Percentiles rank a stretch among this genome's conserved stretches.
phyloP scores from a whole-genome alignment of 2,329 filamentous ascomycete genomes.

The Cladosporium oxysporum region DNA sequence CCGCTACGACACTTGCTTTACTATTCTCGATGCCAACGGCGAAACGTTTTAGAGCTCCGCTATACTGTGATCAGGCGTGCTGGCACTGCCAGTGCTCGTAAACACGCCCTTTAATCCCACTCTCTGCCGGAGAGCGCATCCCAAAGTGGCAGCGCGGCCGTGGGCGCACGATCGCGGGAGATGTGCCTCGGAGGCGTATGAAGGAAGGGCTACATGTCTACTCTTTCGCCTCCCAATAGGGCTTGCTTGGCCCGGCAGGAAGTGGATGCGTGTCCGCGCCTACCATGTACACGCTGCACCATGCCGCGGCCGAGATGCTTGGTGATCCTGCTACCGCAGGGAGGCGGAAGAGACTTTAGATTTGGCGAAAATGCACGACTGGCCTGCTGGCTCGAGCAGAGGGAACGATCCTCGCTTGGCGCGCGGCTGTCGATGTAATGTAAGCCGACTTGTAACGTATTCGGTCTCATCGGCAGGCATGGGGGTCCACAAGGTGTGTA shows the following conservation, averaged over 20 bases:
- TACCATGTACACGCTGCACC: background rate
- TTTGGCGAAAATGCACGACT: conserved; percentile 5
- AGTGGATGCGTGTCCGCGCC: conserved; percentile 6
- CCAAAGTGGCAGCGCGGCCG: conserved; percentile 12
- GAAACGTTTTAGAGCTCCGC: background rate
- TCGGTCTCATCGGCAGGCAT: conserved; percentile 19
- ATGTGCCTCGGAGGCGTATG: conserved; percentile 13
- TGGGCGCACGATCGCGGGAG: conserved; percentile 5
- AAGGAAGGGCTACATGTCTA: conserved; percentile 12
- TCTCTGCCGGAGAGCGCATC: conserved; percentile 1
- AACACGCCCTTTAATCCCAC: background rate
- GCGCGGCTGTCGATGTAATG: conserved; percentile 19
- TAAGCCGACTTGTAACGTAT: conserved; percentile 19
- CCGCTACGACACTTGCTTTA: background rate
- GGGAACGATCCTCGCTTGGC: conserved; percentile 14
- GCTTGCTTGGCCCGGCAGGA: conserved; percentile 11
- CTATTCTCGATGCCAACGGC: background rate
- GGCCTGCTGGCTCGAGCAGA: conserved; percentile 12
- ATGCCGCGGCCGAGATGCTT: conserved; percentile 18
- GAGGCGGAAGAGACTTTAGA: conserved; percentile 8
- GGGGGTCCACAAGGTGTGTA: conserved; percentile 15
- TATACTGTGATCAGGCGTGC: background rate
- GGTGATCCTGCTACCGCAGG: conserved; percentile 18
- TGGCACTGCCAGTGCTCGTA: background rate
- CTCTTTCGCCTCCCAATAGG: conserved; percentile 7